A percentile compares a stretch with the other conserved stretches of the same genome.
phyloP scores from a whole-genome alignment of 192 early-diverging fungal species.

The Podila minutissima region DNA sequence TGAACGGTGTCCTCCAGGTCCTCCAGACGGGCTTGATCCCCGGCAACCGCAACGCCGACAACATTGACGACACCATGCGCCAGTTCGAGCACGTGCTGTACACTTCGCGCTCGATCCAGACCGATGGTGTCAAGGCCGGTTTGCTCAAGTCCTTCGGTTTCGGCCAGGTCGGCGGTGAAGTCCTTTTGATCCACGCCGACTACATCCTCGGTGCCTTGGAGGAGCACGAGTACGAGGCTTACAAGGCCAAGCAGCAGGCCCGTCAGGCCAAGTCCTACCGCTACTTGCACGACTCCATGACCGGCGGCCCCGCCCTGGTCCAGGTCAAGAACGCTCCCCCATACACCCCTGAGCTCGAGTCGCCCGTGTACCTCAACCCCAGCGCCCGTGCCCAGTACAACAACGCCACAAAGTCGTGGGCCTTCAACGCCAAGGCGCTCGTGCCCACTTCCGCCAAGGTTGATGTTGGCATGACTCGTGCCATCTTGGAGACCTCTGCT shows the following conservation, averaged over 20 bases:
- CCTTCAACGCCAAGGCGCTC: conserved; percentile 64
- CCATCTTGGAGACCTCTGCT: conserved; percentile 59
- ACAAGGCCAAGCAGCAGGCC: conserved; percentile 71
- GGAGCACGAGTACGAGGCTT: conserved; percentile 73
- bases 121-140: conserved; percentile 90
- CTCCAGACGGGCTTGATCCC: conserved; percentile 88
- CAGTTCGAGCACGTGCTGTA: conserved; percentile 86
- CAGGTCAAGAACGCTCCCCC: conserved; percentile 88
- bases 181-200: conserved; percentile 88
- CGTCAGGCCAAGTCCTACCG: conserved; percentile 87
- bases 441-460: conserved; percentile 47
- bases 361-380: conserved; percentile 88
- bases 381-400: conserved; percentile 84
- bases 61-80: conserved; percentile 78
- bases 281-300: conserved; percentile 90
- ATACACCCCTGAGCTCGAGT: conserved; percentile 84
- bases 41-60: conserved; percentile 93
- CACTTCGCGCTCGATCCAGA: conserved; percentile 86
- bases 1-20: conserved; percentile 90
- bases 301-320: conserved; percentile 83
- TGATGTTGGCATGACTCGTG: conserved; percentile 65
- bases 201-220: conserved; percentile 82
- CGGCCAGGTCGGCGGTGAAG: conserved; percentile 93
- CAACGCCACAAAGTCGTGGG: conserved; percentile 73
- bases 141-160: conserved; percentile 95